Evolutionary conservation across 352 stramenopile genomes (phyloP).

Genomic region (Blastocystis sp.): DNA sequence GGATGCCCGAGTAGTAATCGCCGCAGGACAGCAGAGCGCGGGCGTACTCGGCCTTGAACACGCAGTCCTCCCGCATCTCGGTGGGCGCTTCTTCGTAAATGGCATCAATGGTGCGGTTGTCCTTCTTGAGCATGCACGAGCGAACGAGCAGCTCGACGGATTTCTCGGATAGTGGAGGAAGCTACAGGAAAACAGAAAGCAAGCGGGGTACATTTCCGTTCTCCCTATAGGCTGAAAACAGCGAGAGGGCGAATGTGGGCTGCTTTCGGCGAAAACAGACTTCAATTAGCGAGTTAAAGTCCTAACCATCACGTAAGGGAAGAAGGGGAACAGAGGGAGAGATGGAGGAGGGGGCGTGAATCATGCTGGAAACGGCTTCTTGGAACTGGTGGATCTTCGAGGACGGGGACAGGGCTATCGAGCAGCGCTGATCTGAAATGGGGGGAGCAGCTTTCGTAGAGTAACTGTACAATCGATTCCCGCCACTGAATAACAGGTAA

Average conservation of each 20-base stretch:
- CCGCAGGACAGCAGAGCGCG: constrained; percentile 32
- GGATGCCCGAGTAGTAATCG: constrained; percentile 41
- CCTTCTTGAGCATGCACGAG: constrained; percentile 22
- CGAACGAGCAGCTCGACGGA: background rate
- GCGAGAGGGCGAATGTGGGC: background rate
- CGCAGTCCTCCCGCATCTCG: background rate
- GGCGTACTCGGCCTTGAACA: constrained; percentile 57
- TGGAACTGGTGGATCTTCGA: background rate
- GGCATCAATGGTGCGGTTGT: constrained; percentile 3
- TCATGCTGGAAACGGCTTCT: background rate
- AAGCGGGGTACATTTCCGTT: background rate
- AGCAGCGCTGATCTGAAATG: background rate
- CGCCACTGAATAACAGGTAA: too few species aligned
- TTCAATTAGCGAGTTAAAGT: constrained; percentile 15
- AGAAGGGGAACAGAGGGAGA: background rate
- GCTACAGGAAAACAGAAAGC: background rate
- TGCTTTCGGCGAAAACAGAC: background rate
- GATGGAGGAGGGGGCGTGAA: background rate
- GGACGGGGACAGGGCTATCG: background rate
- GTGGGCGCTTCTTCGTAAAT: constrained; percentile 25
- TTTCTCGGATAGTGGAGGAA: constrained; percentile 3
- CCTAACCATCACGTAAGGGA: background rate
- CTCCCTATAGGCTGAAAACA: background rate
- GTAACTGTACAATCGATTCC: too few species aligned
- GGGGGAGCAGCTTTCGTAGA: too few species aligned